phyloP scores from a whole-genome alignment of 305 asterid genomes.

The Ajuga reptans region DNA sequence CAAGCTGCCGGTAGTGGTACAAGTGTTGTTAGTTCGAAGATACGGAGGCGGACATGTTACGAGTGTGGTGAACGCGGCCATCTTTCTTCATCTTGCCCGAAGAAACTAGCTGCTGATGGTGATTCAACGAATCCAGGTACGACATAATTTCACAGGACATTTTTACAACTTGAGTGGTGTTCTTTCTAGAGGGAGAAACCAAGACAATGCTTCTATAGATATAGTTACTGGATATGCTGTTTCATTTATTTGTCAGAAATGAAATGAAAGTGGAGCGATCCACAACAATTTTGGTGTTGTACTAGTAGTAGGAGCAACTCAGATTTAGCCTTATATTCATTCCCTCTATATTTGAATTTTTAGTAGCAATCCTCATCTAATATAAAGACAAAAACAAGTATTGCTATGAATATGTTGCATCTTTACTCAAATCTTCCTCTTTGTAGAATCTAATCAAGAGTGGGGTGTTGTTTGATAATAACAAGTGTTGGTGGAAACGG shows the following conservation, averaged over 20 bases:
- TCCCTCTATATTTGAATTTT: background rate
- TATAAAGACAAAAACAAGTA: no score
- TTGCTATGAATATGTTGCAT: background rate
- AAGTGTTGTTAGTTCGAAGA: constrained; percentile 49
- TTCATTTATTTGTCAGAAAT: background rate
- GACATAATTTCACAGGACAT: constrained; percentile 5
- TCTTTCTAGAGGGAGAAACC: background rate
- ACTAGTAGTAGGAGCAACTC: no score
- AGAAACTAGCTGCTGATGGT: constrained; percentile 36
- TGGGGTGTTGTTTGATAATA: no score
- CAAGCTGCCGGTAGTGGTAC: constrained; percentile 24
- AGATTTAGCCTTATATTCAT: no score
- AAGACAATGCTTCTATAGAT: background rate
- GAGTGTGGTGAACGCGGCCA: constrained; percentile 93
- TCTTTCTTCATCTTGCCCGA: constrained; percentile 75
- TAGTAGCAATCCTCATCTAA: background rate
- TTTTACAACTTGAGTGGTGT: background rate
- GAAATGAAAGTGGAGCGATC: background rate
- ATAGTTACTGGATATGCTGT: background rate
- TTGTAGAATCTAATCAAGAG: no score
- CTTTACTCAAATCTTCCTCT: no score
- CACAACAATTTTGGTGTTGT: background rate
- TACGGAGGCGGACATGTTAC: constrained; percentile 77
- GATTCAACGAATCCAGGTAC: constrained; percentile 23
- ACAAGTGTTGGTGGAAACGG: no score